phyloP scores from a whole-genome alignment of 768 basidiomycete species.

The Trametes sanguinea region DNA sequence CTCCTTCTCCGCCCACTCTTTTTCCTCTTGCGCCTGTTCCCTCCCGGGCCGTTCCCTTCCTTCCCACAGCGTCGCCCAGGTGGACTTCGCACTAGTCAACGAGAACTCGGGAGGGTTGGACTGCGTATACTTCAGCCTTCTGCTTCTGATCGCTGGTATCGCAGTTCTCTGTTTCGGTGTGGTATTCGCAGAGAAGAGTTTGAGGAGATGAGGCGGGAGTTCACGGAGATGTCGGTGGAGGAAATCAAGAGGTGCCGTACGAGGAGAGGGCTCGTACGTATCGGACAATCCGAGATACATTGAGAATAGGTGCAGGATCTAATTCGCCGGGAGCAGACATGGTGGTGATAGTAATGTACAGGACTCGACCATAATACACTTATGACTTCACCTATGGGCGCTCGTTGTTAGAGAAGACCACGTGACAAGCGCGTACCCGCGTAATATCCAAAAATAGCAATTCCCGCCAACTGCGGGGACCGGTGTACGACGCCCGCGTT shows the following conservation, averaged over 20 bases:
- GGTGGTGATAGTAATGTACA: not conserved
- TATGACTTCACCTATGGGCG: not conserved
- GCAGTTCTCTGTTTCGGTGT: slow-evolving; percentile 66
- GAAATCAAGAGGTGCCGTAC: slow-evolving; percentile 60
- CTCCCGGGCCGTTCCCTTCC: slow-evolving; percentile 51
- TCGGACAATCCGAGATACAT: slow-evolving; percentile 59
- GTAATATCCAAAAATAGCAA: slow-evolving; percentile 8
- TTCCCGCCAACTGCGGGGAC: slow-evolving; percentile 12
- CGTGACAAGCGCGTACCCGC: not conserved
- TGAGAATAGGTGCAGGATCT: slow-evolving; percentile 33
- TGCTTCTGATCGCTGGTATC: slow-evolving; percentile 68
- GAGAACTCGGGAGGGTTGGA: slow-evolving; percentile 56
- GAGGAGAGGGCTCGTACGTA: slow-evolving; percentile 63
- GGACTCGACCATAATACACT: not conserved
- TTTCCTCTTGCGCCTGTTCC: slow-evolving; percentile 65
- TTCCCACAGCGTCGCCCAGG: slow-evolving; percentile 72
- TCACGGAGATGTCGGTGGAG: slow-evolving; percentile 57
- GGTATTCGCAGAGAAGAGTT: slow-evolving; percentile 42
- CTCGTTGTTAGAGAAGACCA: not conserved
- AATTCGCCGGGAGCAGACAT: slow-evolving; percentile 1
- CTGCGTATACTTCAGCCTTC: slow-evolving; percentile 63
- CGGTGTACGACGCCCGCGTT: not conserved
- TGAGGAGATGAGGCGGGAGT: slow-evolving; percentile 67
- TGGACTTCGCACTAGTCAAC: slow-evolving; percentile 51
- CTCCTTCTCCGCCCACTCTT: slow-evolving; percentile 60